A percentile compares a stretch with the other conserved stretches of the same genome.
These are phyloP conservation scores for Casaregolazyma lundiana DNA, from an alignment of 1,139 yeast genomes.

Conservation along the genomic window DNA sequence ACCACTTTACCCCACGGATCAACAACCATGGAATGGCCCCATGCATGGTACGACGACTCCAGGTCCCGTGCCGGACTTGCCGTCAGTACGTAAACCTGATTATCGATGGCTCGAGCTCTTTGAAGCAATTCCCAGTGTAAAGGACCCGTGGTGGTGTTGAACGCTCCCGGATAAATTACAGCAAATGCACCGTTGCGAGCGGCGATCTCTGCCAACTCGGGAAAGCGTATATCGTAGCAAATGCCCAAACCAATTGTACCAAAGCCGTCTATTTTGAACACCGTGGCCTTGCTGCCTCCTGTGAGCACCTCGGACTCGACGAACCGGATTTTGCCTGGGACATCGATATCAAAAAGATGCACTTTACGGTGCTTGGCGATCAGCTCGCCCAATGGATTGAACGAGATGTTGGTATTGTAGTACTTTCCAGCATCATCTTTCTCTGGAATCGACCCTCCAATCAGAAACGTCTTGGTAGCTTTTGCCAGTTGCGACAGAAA, in stretches of 20 bases:
- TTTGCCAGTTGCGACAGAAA: constrained; percentile 62
- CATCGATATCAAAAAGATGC: constrained; percentile 86
- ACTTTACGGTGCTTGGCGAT: constrained; percentile 85
- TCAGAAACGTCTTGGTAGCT: constrained; percentile 53
- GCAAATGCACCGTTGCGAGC: constrained; percentile 76
- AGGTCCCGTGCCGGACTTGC: constrained; percentile 89
- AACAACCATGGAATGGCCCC: constrained; percentile 83
- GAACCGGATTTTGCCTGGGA: constrained; percentile 83
- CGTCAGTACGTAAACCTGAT: constrained; percentile 70
- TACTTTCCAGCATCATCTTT: constrained; percentile 51
- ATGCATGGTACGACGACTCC: constrained; percentile 74
- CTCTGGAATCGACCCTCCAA: constrained; percentile 95
- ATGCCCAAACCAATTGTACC: constrained; percentile 87
- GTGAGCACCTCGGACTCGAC: constrained; percentile 71
- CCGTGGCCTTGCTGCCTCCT: constrained; percentile 78
- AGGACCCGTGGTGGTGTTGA: constrained; percentile 94
- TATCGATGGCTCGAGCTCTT: constrained; percentile 82
- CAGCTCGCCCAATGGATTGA: constrained; percentile 62
- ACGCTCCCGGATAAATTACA: constrained; percentile 93
- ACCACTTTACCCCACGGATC: constrained; percentile 81
- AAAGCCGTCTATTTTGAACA: constrained; percentile 59
- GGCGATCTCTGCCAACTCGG: constrained; percentile 79
- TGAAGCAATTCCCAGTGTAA: constrained; percentile 90
- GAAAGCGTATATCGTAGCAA: constrained; percentile 90
- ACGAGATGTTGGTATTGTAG: constrained; percentile 80